These are phyloP conservation scores for Melocanna baccifera DNA, from an alignment of 176 grass and related monocot genomes.

Conservation along the genomic window DNA sequence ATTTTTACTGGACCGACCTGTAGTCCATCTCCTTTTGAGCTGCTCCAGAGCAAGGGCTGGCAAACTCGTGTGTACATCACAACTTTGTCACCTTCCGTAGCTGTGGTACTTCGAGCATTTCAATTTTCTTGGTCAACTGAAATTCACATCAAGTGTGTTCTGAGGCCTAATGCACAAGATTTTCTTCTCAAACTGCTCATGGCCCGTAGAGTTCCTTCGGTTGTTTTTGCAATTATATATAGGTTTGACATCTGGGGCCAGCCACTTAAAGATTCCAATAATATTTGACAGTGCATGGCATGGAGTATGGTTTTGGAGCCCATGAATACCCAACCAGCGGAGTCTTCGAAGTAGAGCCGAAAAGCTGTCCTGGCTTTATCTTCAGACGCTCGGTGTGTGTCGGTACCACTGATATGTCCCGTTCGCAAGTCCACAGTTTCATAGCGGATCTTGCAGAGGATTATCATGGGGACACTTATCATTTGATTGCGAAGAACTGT, in stretches of 20 bases:
- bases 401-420: constrained; percentile 70
- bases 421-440: constrained; percentile 47
- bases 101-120: neutral
- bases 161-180: neutral
- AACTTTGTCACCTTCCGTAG: neutral
- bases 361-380: constrained; percentile 75
- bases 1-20: neutral
- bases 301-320: constrained; percentile 90
- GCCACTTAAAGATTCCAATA: neutral
- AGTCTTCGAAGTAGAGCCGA: constrained; percentile 86
- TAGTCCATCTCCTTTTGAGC: neutral
- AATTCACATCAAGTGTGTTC: neutral
- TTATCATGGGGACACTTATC: constrained; percentile 81
- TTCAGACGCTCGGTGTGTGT: constrained; percentile 78
- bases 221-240: neutral
- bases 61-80: neutral
- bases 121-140: neutral
- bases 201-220: neutral
- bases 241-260: neutral
- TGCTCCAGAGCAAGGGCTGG: neutral
- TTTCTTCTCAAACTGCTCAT: neutral
- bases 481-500: constrained; percentile 84
- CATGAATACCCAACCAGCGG: constrained; percentile 80
- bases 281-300: constrained; percentile 66
- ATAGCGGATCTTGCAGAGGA: constrained; percentile 71